Evolutionary conservation across 108 stramenopile genomes (phyloP).

Genomic region (Cyclotella sp.): DNA sequence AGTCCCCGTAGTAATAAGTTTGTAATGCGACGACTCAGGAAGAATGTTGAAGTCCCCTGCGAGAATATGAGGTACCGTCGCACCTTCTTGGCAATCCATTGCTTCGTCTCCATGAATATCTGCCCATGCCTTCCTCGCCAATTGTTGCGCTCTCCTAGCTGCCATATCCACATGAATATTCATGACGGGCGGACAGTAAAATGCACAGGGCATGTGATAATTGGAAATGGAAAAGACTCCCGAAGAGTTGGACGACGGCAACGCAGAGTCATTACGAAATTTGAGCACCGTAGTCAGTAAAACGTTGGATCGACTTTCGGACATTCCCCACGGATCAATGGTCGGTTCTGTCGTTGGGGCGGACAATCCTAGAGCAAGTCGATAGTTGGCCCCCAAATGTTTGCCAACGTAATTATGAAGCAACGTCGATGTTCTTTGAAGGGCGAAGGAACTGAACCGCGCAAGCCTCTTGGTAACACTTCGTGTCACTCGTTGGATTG

Average conservation of each 20-base stretch:
- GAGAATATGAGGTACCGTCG: constrained; percentile 65
- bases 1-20: constrained; percentile 86
- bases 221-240: constrained; percentile 76
- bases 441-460: constrained; percentile 5
- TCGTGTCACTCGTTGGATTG: constrained; percentile 3
- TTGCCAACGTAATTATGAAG: constrained; percentile 17
- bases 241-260: constrained; percentile 15
- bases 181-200: constrained; percentile 86
- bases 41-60: constrained; percentile 94
- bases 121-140: constrained; percentile 38
- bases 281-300: constrained; percentile 68
- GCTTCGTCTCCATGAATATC: constrained; percentile 22
- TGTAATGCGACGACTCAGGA: constrained; percentile 84
- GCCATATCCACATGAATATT: constrained; percentile 83
- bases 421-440: constrained; percentile 6
- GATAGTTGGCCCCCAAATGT: constrained; percentile 9
- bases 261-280: constrained; percentile 28
- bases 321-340: constrained; percentile 81
- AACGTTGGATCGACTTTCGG: constrained; percentile 75
- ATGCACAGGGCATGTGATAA: constrained; percentile 99
- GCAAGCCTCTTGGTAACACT: constrained; percentile 15
- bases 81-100: neutral
- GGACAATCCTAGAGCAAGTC: constrained; percentile 1
- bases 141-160: constrained; percentile 50
- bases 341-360: constrained; percentile 4